Percentiles rank a stretch among this genome's conserved stretches.
phyloP scores from a whole-genome alignment of 2,329 filamentous ascomycete genomes.

The Xylariaceae sp. region DNA sequence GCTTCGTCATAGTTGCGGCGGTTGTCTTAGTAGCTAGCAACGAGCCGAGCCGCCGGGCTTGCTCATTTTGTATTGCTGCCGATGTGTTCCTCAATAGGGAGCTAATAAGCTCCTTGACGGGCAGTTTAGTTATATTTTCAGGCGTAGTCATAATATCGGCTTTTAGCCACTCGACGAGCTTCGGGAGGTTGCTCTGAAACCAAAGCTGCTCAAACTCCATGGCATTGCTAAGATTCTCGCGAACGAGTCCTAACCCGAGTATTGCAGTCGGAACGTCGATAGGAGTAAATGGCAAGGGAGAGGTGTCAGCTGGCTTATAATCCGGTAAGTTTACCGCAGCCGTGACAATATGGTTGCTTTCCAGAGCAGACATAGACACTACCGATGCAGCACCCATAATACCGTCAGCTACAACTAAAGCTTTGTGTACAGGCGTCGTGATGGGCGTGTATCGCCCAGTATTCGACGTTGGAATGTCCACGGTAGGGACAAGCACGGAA shows the following conservation, averaged over 20 bases:
- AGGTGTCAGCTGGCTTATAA: conserved; percentile 41
- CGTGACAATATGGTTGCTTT: conserved; percentile 47
- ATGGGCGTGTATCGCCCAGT: conserved; percentile 68
- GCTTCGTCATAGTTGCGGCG: conserved; percentile 45
- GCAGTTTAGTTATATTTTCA: conserved; percentile 60
- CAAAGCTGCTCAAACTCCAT: conserved; percentile 74
- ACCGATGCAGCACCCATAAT: conserved; percentile 66
- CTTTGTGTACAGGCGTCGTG: conserved; percentile 82
- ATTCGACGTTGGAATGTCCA: conserved; percentile 69
- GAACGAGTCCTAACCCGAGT: conserved; percentile 67
- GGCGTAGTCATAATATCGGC: conserved; percentile 44
- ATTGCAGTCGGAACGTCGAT: conserved; percentile 67
- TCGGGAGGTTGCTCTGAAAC: conserved; percentile 71
- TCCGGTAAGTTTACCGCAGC: conserved; percentile 62
- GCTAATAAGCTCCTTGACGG: conserved; percentile 66
- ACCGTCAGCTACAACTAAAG: conserved; percentile 73
- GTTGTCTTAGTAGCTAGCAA: conserved; percentile 36
- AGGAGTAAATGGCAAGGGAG: conserved; percentile 50
- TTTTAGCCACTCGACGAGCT: conserved; percentile 68
- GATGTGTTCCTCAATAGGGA: conserved; percentile 65
- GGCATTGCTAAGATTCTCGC: conserved; percentile 70
- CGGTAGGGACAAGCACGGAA: conserved; percentile 71
- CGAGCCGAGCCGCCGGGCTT: conserved; percentile 43
- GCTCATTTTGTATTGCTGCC: conserved; percentile 53
- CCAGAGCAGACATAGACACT: conserved; percentile 45